Evolutionary conservation across 139 green algal species (phyloP).

Genomic region (Chlamydomonas sp.): DNA sequence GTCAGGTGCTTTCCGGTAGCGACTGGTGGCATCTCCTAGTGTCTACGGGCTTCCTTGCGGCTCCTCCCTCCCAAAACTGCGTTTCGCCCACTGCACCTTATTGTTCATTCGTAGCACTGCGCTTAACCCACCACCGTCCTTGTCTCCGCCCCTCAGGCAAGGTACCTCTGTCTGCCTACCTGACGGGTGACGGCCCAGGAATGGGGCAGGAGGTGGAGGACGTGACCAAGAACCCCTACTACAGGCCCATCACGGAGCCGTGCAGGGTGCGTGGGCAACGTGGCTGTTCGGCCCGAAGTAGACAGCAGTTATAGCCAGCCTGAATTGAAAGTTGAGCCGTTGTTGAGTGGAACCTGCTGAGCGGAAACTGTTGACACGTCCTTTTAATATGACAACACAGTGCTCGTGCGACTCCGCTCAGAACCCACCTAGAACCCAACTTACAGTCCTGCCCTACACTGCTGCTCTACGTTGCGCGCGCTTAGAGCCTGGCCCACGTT

Average conservation of each 20-base stretch:
- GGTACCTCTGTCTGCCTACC: slow-evolving; percentile 26
- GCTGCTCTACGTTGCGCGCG: not conserved
- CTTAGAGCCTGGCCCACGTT: no score
- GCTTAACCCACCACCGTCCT: not conserved
- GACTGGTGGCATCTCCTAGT: no score
- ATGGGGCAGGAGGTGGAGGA: slow-evolving; percentile 19
- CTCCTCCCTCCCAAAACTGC: no score
- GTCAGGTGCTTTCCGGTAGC: no score
- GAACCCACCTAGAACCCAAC: no score
- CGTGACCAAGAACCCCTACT: slow-evolving; percentile 15
- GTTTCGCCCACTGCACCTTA: not conserved
- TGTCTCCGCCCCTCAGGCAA: slow-evolving; percentile 1
- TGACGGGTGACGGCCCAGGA: not conserved
- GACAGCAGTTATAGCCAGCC: no score
- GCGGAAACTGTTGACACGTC: no score
- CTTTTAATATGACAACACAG: no score
- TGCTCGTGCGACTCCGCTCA: no score
- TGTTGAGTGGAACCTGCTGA: no score
- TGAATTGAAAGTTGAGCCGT: no score
- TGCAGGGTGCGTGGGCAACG: slow-evolving; percentile 26
- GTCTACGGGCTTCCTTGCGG: no score
- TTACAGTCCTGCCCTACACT: not conserved
- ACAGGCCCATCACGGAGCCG: slow-evolving; percentile 38
- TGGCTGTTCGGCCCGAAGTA: not conserved
- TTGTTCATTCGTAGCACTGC: not conserved